phyloP scores from a whole-genome alignment of 2,329 filamentous ascomycete species.

The Colletotrichum tropicale region DNA sequence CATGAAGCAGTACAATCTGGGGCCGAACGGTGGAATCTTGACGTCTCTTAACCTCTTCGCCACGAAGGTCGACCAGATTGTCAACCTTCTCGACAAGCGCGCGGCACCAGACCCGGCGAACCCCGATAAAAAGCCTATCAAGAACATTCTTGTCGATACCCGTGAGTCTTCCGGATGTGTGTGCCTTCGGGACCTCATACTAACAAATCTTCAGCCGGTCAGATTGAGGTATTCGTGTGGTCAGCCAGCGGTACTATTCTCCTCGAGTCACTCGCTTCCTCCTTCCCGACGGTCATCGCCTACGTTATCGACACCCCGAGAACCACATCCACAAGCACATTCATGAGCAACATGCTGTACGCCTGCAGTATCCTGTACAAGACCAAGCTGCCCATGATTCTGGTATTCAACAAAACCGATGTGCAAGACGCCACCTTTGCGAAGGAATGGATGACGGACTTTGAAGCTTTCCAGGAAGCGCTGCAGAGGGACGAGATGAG shows the following conservation, averaged over 20 bases:
- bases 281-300: constrained; percentile 95
- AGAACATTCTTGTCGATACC: constrained; percentile 91
- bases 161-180: constrained; percentile 40
- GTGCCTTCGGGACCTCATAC: background rate
- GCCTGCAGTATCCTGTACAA: constrained; percentile 99
- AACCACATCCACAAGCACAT: constrained; percentile 90
- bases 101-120: constrained; percentile 67
- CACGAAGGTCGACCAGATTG: constrained; percentile 96
- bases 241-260: constrained; percentile 94
- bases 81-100: constrained; percentile 88
- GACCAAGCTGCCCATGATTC: constrained; percentile 96
- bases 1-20: constrained; percentile 98
- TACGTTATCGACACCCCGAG: constrained; percentile 98
- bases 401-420: constrained; percentile 99
- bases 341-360: constrained; percentile 99
- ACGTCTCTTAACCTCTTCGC: constrained; percentile 96
- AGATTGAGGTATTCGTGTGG: constrained; percentile 99
- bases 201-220: constrained; percentile 61
- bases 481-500: constrained; percentile 79
- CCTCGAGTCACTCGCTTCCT: constrained; percentile 88
- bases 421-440: constrained; percentile 90
- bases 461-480: constrained; percentile 91
- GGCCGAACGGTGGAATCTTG: constrained; percentile 94
- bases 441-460: constrained; percentile 99
- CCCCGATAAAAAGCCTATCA: constrained; percentile 67